Conservation (phyloP, 1,139 yeast species). For the Taiozyma sp. region DNA sequence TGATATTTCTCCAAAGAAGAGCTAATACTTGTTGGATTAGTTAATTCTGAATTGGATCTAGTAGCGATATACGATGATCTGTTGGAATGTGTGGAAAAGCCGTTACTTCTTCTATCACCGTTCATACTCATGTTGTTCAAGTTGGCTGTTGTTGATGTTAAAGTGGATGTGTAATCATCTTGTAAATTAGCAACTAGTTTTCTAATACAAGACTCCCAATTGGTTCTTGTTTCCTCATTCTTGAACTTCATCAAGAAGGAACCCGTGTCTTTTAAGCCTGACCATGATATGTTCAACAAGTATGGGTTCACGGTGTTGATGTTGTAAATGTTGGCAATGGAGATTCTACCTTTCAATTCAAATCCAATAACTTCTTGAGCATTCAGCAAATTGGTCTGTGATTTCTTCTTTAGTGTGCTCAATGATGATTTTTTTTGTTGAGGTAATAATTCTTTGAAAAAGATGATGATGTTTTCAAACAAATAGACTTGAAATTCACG, state of each 20-base stretch:
- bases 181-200: conserved; percentile 31
- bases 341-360: conserved; percentile 66
- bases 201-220: conserved; percentile 63
- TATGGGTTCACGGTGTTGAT: conserved; percentile 41
- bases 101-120: conserved; percentile 22
- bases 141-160: conserved; percentile 4
- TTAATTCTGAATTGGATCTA: conserved; percentile 19
- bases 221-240: conserved; percentile 65
- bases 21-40: conserved; percentile 8
- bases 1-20: conserved; percentile 9
- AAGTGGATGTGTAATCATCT: conserved; percentile 25
- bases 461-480: conserved; percentile 81
- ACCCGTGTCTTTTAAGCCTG: conserved; percentile 73
- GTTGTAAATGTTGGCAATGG: conserved; percentile 60
- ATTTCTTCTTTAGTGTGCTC: conserved; percentile 21
- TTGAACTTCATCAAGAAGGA: conserved; percentile 66
- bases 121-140: conserved; percentile 16
- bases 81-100: conserved; percentile 18
- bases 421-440: conserved; percentile 31
- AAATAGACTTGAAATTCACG: conserved; percentile 86
- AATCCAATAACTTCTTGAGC: conserved; percentile 31
- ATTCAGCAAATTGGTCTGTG: conserved; percentile 15
- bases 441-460: conserved; percentile 54
- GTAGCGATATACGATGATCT: conserved; percentile 21
- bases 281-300: conserved; percentile 69